These are phyloP conservation scores for Leishmania mexicana DNA, from an alignment of 208 protist species.

Conservation along the genomic window DNA sequence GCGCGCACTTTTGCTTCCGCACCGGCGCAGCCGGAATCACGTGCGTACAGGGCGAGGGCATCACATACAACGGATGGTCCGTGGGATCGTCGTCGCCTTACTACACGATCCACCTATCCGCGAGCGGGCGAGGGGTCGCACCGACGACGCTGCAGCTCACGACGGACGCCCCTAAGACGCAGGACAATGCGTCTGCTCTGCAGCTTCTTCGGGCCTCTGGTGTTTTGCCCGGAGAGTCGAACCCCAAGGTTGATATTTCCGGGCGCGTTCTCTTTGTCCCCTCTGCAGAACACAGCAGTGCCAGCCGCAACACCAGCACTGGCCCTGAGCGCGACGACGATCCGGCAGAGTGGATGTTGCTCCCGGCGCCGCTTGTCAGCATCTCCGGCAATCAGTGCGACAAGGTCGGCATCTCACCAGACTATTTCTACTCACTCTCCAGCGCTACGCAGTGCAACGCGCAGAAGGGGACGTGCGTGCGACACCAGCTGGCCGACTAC, in stretches of 20 bases:
- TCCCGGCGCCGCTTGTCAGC: conserved; percentile 52
- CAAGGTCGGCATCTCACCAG: conserved; percentile 60
- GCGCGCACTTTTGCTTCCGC: conserved; percentile 44
- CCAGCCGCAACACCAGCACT: not conserved
- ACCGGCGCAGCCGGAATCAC: conserved; percentile 17
- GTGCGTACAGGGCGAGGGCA: conserved; percentile 20
- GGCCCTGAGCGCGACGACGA: conserved; percentile 13
- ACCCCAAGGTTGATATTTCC: conserved; percentile 20
- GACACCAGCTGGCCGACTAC: conserved; percentile 64
- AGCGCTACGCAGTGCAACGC: conserved; percentile 34
- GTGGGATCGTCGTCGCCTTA: conserved; percentile 19
- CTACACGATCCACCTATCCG: conserved; percentile 41
- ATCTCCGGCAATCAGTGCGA: conserved; percentile 57
- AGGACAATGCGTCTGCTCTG: conserved; percentile 11
- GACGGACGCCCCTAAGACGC: conserved; percentile 9
- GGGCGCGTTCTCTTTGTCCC: conserved; percentile 55
- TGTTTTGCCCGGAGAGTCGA: not conserved
- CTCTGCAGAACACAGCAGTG: not conserved
- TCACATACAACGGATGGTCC: conserved; percentile 47
- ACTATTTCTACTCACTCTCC: conserved; percentile 45
- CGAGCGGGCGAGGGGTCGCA: conserved; percentile 24
- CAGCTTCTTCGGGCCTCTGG: conserved; percentile 14
- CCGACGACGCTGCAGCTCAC: conserved; percentile 27
- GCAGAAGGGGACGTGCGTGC: conserved; percentile 46
- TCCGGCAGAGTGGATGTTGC: conserved; percentile 59